These are phyloP conservation scores for Colletotrichum viniferum DNA, from an alignment of 2,329 filamentous ascomycete genomes.

Conservation along the genomic window DNA sequence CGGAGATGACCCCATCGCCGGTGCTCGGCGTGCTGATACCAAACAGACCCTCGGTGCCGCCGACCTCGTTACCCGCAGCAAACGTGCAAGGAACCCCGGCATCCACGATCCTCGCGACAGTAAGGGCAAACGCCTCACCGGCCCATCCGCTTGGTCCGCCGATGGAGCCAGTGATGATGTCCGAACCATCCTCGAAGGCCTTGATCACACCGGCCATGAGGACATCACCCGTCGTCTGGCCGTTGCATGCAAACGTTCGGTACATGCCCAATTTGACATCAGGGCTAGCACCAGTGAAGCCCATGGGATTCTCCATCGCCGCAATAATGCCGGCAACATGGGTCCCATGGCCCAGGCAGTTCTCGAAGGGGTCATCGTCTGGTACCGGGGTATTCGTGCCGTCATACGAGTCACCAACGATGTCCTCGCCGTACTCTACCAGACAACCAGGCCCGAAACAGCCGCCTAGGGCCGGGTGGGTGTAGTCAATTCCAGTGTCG, in stretches of 20 bases:
- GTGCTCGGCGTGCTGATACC: slow-evolving; percentile 53
- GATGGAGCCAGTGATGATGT: slow-evolving; percentile 61
- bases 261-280: slow-evolving; percentile 43
- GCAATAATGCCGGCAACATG: slow-evolving; percentile 51
- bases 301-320: slow-evolving; percentile 37
- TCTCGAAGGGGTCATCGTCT: slow-evolving; percentile 42
- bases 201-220: slow-evolving; percentile 41
- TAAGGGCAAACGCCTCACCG: slow-evolving; percentile 54
- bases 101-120: slow-evolving; percentile 56
- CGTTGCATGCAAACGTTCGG: slow-evolving; percentile 39
- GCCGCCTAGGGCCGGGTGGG: slow-evolving; percentile 49
- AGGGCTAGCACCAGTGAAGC: slow-evolving; percentile 43
- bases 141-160: slow-evolving; percentile 55
- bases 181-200: slow-evolving; percentile 42
- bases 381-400: slow-evolving; percentile 33
- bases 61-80: slow-evolving; percentile 55
- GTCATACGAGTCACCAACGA: slow-evolving; percentile 41
- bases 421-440: slow-evolving; percentile 46
- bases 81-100: slow-evolving; percentile 58
- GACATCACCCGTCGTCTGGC: slow-evolving; percentile 36
- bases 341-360: slow-evolving; percentile 46
- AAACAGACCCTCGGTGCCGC: slow-evolving; percentile 44
- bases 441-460: slow-evolving; percentile 51
- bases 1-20: slow-evolving; percentile 51
- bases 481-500: slow-evolving; percentile 52